These are phyloP conservation scores for Pisolithus albus DNA, from an alignment of 768 basidiomycete species.

Conservation along the genomic window DNA sequence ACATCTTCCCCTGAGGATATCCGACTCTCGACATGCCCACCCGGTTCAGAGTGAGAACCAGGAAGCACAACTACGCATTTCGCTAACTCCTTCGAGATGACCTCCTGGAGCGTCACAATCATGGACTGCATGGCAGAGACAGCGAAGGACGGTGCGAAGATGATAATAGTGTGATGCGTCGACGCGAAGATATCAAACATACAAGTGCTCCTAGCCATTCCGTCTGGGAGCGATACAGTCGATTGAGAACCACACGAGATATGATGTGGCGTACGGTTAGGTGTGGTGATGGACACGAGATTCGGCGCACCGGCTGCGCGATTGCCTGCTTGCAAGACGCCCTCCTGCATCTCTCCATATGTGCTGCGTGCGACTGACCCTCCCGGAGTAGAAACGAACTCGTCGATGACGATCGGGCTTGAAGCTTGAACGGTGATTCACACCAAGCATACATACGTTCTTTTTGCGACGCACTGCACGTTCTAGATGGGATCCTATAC, in stretches of 20 bases:
- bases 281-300: not conserved
- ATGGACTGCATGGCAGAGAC: not conserved
- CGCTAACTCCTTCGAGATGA: not conserved
- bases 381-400: not conserved
- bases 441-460: not conserved
- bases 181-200: not conserved
- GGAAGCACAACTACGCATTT: not conserved
- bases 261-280: no score
- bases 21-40: not conserved
- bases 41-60: not conserved
- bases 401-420: no score
- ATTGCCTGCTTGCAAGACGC: not conserved
- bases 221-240: no score
- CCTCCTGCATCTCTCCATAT: not conserved
- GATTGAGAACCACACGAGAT: no score
- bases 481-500: not conserved
- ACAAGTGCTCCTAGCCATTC: not conserved
- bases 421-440: no score
- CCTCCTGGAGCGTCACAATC: not conserved
- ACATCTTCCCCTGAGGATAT: not conserved
- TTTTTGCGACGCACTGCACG: not conserved
- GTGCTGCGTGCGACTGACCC: not conserved
- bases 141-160: conserved; percentile 25
- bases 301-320: not conserved
- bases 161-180: conserved; percentile 34